These are phyloP conservation scores for Colletotrichum karsti DNA, from an alignment of 2,329 filamentous ascomycete genomes.

Conservation along the genomic window DNA sequence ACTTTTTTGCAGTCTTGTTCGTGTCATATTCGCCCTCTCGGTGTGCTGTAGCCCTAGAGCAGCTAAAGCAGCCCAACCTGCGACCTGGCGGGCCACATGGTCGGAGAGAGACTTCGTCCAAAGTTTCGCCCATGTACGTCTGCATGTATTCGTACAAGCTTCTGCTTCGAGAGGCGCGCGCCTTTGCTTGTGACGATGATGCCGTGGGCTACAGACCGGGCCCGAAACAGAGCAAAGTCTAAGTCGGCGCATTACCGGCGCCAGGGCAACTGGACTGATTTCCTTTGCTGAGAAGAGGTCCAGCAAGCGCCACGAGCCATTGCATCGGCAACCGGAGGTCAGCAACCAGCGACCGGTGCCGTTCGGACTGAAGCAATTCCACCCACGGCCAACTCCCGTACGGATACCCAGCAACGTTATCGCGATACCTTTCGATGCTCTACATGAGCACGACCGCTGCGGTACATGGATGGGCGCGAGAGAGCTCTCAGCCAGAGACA, in stretches of 20 bases:
- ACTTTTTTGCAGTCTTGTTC: neutral
- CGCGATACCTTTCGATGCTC: neutral
- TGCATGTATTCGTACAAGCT: conserved; percentile 9
- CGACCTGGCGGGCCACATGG: conserved; percentile 27
- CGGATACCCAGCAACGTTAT: neutral
- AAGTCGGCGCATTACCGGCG: conserved; percentile 19
- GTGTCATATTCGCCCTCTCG: conserved; percentile 30
- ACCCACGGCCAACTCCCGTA: conserved; percentile 1
- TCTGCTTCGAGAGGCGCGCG: conserved; percentile 22
- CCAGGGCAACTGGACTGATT: conserved; percentile 1
- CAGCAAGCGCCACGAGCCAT: neutral
- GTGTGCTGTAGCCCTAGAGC: conserved; percentile 16
- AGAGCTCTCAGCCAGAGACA: conserved; percentile 48
- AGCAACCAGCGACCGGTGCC: neutral
- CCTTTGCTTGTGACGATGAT: conserved; percentile 29
- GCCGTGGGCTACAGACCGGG: conserved; percentile 7
- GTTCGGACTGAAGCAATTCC: neutral
- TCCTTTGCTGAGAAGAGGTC: neutral
- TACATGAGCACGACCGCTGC: neutral
- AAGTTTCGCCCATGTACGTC: conserved; percentile 24
- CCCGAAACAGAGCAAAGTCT: conserved; percentile 12
- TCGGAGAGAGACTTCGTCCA: conserved; percentile 18
- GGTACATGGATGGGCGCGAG: conserved; percentile 30
- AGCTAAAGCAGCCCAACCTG: conserved; percentile 26
- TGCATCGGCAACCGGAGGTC: neutral